phyloP scores from a whole-genome alignment of 345 rosid species.

The Eucalyptus albens region DNA sequence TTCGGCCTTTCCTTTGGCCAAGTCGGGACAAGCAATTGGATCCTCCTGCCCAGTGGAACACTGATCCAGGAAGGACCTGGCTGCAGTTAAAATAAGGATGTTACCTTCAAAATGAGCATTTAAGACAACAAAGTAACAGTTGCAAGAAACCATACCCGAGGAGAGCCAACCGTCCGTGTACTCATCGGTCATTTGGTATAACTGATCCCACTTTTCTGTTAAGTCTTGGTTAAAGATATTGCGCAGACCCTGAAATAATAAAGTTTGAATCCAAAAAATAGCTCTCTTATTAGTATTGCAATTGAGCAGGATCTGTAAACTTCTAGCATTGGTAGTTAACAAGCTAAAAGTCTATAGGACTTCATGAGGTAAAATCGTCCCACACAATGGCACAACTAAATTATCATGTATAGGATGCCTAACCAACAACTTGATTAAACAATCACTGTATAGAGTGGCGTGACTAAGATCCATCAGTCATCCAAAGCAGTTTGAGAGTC shows the following conservation, averaged over 20 bases:
- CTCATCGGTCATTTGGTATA: slow-evolving; percentile 65
- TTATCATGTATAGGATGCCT: neutral
- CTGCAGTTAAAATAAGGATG: slow-evolving; percentile 25
- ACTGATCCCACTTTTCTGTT: slow-evolving; percentile 35
- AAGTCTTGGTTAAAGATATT: slow-evolving; percentile 29
- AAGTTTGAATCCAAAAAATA: neutral
- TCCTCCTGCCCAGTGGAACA: slow-evolving; percentile 42
- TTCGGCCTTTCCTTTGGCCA: neutral
- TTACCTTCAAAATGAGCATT: neutral
- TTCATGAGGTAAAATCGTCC: neutral
- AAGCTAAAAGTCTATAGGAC: neutral
- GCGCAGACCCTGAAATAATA: slow-evolving; percentile 51
- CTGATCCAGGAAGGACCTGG: slow-evolving; percentile 57
- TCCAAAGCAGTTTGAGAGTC: neutral
- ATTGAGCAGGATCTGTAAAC: neutral
- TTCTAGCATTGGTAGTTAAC: neutral
- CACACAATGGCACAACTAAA: neutral
- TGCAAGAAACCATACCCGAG: slow-evolving; percentile 30
- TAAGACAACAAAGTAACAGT: neutral
- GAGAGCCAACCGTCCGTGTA: slow-evolving; percentile 83
- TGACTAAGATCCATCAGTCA: neutral
- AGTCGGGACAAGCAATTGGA: neutral
- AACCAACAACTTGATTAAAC: neutral
- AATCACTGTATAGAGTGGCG: neutral
- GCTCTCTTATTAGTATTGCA: neutral